These are phyloP conservation scores for Sanghuangporus weigelae DNA, from an alignment of 1,284 basidiomycete species.

Conservation along the genomic window DNA sequence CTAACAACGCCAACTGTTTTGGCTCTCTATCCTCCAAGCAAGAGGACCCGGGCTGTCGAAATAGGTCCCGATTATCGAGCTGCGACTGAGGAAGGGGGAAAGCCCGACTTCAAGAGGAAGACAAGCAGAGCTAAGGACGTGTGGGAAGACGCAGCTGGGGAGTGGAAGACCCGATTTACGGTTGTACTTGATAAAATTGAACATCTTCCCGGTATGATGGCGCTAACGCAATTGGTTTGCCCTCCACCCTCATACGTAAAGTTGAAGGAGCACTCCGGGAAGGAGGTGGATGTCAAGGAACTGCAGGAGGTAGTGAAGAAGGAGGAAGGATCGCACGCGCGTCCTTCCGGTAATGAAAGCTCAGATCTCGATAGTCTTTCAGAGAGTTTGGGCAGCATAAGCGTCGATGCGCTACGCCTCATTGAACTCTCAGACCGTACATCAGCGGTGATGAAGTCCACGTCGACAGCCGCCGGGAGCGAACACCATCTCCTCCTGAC, in stretches of 20 bases:
- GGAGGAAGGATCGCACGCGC: not conserved
- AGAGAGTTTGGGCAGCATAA: conserved; percentile 13
- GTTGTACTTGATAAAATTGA: conserved; percentile 91
- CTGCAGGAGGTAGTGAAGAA: not conserved
- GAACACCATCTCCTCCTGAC: conserved; percentile 46
- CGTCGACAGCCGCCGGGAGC: conserved; percentile 35
- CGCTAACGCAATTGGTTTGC: conserved; percentile 59
- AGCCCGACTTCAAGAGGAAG: not conserved
- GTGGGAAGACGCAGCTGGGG: conserved; percentile 22
- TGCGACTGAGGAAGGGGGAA: conserved; percentile 23
- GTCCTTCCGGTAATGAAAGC: not conserved
- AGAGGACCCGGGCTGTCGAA: conserved; percentile 34
- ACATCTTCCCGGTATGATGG: conserved; percentile 76
- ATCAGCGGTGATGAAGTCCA: conserved; percentile 60
- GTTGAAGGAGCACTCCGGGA: not conserved
- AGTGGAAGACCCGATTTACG: conserved; percentile 55
- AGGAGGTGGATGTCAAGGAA: not conserved
- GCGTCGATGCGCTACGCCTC: conserved; percentile 48
- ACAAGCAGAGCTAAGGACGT: not conserved
- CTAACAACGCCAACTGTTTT: conserved; percentile 86
- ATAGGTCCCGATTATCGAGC: conserved; percentile 35
- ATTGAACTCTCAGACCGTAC: conserved; percentile 69
- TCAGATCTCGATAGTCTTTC: not conserved
- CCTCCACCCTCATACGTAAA: conserved; percentile 27
- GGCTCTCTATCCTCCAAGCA: conserved; percentile 66